These are phyloP conservation scores for Amanita pseudoporphyria DNA, from an alignment of 768 basidiomycete genomes.

Conservation along the genomic window DNA sequence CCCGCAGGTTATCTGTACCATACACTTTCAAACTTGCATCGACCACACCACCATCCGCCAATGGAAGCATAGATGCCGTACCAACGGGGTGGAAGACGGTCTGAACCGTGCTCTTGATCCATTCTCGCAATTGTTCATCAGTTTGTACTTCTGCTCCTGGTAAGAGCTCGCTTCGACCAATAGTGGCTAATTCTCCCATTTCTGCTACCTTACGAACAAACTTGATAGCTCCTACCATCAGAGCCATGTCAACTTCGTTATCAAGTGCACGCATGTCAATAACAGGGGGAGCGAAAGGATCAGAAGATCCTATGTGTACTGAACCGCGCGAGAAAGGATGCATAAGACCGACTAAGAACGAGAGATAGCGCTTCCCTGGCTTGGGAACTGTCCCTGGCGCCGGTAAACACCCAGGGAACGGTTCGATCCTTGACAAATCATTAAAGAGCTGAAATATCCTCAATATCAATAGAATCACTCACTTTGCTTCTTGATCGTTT, in stretches of 20 bases:
- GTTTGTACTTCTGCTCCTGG: background rate
- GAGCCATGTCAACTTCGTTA: slow-evolving; percentile 14
- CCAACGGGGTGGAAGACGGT: slow-evolving; percentile 16
- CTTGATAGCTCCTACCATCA: slow-evolving; percentile 16
- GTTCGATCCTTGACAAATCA: slow-evolving; percentile 4
- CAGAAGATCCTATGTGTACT: slow-evolving; percentile 31
- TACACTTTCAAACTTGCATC: slow-evolving; percentile 15
- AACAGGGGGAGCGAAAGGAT: slow-evolving; percentile 28
- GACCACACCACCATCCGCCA: slow-evolving; percentile 18
- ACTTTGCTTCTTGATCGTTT: slow-evolving; percentile 6
- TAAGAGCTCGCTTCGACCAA: background rate
- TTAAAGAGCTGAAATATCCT: background rate
- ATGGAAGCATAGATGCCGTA: slow-evolving; percentile 23
- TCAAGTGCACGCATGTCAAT: slow-evolving; percentile 37
- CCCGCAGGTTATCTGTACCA: slow-evolving; percentile 14
- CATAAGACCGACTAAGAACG: slow-evolving; percentile 15
- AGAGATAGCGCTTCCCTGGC: slow-evolving; percentile 16
- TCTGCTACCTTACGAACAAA: slow-evolving; percentile 14
- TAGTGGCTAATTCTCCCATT: slow-evolving; percentile 7
- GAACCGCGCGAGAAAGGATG: slow-evolving; percentile 32
- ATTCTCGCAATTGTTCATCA: slow-evolving; percentile 11
- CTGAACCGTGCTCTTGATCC: slow-evolving; percentile 7
- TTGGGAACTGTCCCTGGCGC: slow-evolving; percentile 3
- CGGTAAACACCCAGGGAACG: slow-evolving; percentile 6
- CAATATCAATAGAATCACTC: slow-evolving; percentile 2